These are phyloP conservation scores for Magnaporthales sp. DNA, from an alignment of 2,329 filamentous ascomycete genomes.

Conservation along the genomic window DNA sequence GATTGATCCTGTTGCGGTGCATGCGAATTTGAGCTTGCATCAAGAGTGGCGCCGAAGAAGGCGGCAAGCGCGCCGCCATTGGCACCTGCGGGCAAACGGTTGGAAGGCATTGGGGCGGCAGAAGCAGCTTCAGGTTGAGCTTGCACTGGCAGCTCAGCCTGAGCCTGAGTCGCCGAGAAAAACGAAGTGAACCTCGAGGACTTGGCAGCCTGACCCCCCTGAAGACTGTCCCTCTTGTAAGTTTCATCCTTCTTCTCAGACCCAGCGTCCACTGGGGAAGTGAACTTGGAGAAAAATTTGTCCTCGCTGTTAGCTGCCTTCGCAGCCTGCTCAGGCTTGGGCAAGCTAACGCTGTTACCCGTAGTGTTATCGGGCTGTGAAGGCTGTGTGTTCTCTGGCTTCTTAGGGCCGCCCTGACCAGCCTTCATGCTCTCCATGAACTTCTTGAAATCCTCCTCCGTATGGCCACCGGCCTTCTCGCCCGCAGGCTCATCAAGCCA, in stretches of 20 bases:
- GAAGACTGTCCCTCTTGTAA: conserved; percentile 36
- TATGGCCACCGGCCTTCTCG: conserved; percentile 63
- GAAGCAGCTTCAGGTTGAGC: not conserved
- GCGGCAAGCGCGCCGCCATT: not conserved
- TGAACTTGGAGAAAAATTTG: conserved; percentile 56
- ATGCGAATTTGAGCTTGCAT: not conserved
- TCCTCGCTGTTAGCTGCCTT: conserved; percentile 61
- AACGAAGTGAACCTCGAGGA: conserved; percentile 83
- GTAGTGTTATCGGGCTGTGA: conserved; percentile 23
- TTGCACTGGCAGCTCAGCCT: conserved; percentile 33
- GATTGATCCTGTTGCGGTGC: conserved; percentile 36
- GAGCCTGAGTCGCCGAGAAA: conserved; percentile 47
- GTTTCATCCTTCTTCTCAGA: conserved; percentile 41
- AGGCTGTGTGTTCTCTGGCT: conserved; percentile 26
- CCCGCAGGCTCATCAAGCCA: conserved; percentile 75
- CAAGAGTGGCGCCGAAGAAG: not conserved
- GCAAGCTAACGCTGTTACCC: conserved; percentile 37
- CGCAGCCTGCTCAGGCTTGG: conserved; percentile 47
- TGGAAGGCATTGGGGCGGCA: not conserved
- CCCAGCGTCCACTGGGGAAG: conserved; percentile 17
- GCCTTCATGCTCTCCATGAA: conserved; percentile 91
- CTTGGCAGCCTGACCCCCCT: conserved; percentile 50
- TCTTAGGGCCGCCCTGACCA: conserved; percentile 32
- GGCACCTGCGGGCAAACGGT: conserved; percentile 26
- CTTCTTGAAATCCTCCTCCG: conserved; percentile 84